These are phyloP conservation scores for Metarhizium rileyi DNA, from an alignment of 2,329 filamentous ascomycete species.

Conservation along the genomic window DNA sequence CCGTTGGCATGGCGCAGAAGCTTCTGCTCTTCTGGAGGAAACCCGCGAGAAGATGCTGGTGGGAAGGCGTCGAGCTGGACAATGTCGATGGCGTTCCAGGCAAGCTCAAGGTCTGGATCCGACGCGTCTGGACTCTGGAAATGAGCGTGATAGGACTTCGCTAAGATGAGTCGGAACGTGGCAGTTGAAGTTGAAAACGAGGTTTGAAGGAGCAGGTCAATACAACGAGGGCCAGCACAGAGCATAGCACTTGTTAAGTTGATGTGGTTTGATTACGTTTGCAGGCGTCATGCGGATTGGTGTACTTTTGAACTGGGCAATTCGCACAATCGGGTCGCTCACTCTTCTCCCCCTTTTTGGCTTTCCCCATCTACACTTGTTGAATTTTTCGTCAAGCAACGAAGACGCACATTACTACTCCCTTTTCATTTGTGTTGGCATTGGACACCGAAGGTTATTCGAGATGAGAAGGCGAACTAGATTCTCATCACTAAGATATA, in stretches of 20 bases:
- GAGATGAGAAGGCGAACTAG: background rate
- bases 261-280: slow-evolving; percentile 4
- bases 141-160: slow-evolving; percentile 90
- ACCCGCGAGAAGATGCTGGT: slow-evolving; percentile 93
- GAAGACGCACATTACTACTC: background rate
- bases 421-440: background rate
- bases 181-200: background rate
- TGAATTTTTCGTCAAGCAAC: background rate
- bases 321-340: background rate
- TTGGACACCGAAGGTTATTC: background rate
- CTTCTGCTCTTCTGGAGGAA: slow-evolving; percentile 96
- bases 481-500: background rate
- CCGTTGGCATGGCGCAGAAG: slow-evolving; percentile 97
- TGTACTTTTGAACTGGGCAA: background rate
- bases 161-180: slow-evolving; percentile 26
- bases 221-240: background rate
- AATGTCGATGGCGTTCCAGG: slow-evolving; percentile 85
- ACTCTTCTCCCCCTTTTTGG: background rate
- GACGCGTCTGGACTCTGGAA: slow-evolving; percentile 95
- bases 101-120: slow-evolving; percentile 94
- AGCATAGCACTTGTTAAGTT: slow-evolving; percentile 2
- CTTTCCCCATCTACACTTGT: background rate
- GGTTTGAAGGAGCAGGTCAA: background rate
- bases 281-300: slow-evolving; percentile 9
- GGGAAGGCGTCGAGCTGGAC: slow-evolving; percentile 91